Percentiles rank a stretch among this genome's conserved stretches.
These are phyloP conservation scores for Psilocybe cyanescens DNA, from an alignment of 768 basidiomycete genomes.

Conservation along the genomic window DNA sequence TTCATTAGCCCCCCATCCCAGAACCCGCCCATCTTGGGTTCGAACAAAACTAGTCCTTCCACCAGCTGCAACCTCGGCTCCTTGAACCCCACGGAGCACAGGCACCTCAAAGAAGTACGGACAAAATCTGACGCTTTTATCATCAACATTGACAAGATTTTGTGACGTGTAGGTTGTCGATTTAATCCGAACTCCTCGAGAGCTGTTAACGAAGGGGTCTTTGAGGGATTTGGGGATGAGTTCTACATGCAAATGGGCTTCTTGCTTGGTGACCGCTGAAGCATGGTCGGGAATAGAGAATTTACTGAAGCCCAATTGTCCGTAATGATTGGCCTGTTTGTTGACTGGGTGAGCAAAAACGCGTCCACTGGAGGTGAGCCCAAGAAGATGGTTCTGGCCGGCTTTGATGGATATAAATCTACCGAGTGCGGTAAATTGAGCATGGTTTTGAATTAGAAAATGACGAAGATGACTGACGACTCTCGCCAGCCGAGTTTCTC, in stretches of 20 bases:
- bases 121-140: slow-evolving; percentile 62
- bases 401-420: slow-evolving; percentile 79
- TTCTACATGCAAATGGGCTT: slow-evolving; percentile 49
- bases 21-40: slow-evolving; percentile 69
- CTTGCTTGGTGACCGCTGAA: slow-evolving; percentile 24
- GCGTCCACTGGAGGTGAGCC: slow-evolving; percentile 72
- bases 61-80: slow-evolving; percentile 76
- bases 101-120: slow-evolving; percentile 79
- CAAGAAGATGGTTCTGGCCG: slow-evolving; percentile 75
- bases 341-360: slow-evolving; percentile 79
- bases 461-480: slow-evolving; percentile 46
- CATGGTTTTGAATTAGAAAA: neutral
- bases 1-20: slow-evolving; percentile 91
- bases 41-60: slow-evolving; percentile 72
- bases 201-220: slow-evolving; percentile 53
- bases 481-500: slow-evolving; percentile 66
- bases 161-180: slow-evolving; percentile 32
- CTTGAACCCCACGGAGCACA: slow-evolving; percentile 61
- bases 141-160: slow-evolving; percentile 35
- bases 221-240: slow-evolving; percentile 58
- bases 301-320: slow-evolving; percentile 82
- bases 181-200: slow-evolving; percentile 40
- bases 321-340: slow-evolving; percentile 75
- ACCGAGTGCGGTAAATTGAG: neutral
- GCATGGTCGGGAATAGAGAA: slow-evolving; percentile 51